These are phyloP conservation scores for Ilex aquifolium DNA, from an alignment of 257 asterid genomes.

Conservation along the genomic window DNA sequence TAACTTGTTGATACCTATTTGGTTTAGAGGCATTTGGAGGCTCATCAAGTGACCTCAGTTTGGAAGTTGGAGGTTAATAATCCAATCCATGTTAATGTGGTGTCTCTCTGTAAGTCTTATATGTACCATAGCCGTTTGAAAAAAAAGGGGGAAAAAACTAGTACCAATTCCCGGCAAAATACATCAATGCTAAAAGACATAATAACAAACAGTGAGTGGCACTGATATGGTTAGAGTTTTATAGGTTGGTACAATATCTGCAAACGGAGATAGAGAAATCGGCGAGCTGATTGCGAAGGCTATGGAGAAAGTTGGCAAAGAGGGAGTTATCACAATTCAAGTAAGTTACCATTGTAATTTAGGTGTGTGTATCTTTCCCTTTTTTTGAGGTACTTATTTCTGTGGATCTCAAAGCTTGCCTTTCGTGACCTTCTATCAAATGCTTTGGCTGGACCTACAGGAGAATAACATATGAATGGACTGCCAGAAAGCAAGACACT, in stretches of 20 bases:
- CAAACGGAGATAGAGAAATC: constrained; percentile 56
- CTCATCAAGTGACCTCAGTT: not conserved
- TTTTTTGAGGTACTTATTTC: not conserved
- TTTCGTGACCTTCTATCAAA: not conserved
- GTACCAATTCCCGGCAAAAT: not conserved
- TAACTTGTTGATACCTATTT: not conserved
- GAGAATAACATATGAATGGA: not conserved
- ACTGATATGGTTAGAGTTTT: not conserved
- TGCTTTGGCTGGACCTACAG: not conserved
- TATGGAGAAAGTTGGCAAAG: constrained; percentile 66
- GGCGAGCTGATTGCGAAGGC: constrained; percentile 68
- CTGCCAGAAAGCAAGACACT: not conserved
- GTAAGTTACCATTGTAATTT: constrained; percentile 24
- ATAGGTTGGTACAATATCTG: constrained; percentile 57
- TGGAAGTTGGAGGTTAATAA: not conserved
- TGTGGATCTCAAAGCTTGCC: not conserved
- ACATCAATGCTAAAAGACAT: not conserved
- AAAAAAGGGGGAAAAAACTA: not conserved
- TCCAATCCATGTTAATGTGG: not conserved
- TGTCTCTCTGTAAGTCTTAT: not conserved
- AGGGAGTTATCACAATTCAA: constrained; percentile 61
- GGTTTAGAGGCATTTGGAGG: not conserved
- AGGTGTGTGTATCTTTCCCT: not conserved
- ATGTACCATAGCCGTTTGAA: not conserved
- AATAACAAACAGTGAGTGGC: not conserved